A percentile compares a stretch with the other conserved stretches of the same genome.
Evolutionary conservation across 2,329 filamentous ascomycete genomes (phyloP).

Genomic region (Aspergillus puulaauensis): DNA sequence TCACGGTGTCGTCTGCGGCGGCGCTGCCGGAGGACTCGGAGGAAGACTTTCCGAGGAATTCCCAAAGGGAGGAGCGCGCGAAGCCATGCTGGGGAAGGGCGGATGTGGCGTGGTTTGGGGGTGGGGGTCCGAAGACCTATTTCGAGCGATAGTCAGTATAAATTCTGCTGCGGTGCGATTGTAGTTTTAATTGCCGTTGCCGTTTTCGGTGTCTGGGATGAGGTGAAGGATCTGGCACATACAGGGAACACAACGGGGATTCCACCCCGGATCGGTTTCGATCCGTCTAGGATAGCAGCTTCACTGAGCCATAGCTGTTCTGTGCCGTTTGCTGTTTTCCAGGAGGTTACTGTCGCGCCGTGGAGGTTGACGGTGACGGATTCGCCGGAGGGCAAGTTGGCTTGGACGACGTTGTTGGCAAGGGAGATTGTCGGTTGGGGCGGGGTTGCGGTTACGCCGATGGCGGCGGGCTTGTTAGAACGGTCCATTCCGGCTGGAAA

Average conservation of each 20-base stretch:
- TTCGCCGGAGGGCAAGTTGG: slow-evolving; percentile 80
- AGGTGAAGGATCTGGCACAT: slow-evolving; percentile 31
- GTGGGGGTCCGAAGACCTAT: slow-evolving; percentile 78
- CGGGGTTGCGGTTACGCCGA: slow-evolving; percentile 70
- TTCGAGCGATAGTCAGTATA: background rate
- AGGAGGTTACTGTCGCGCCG: slow-evolving; percentile 88
- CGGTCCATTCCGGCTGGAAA: slow-evolving; percentile 62
- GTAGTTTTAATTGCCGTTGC: background rate
- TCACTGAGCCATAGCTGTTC: slow-evolving; percentile 89
- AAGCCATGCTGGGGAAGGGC: slow-evolving; percentile 91
- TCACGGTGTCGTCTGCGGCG: slow-evolving; percentile 67
- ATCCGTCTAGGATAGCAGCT: slow-evolving; percentile 76
- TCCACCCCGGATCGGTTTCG: slow-evolving; percentile 85
- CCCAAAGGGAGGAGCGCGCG: slow-evolving; percentile 85
- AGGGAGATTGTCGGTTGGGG: slow-evolving; percentile 78
- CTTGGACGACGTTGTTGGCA: slow-evolving; percentile 71
- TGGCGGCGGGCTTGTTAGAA: slow-evolving; percentile 76
- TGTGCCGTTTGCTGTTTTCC: slow-evolving; percentile 76
- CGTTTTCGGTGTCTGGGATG: background rate
- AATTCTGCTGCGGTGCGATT: background rate
- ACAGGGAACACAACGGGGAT: slow-evolving; percentile 94
- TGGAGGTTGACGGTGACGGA: slow-evolving; percentile 82
- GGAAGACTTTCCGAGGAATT: slow-evolving; percentile 81
- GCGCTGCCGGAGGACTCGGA: slow-evolving; percentile 56
- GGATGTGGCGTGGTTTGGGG: slow-evolving; percentile 67